Evolutionary conservation across 2,329 filamentous ascomycete species (phyloP).

Genomic region (Penicillium italicum): DNA sequence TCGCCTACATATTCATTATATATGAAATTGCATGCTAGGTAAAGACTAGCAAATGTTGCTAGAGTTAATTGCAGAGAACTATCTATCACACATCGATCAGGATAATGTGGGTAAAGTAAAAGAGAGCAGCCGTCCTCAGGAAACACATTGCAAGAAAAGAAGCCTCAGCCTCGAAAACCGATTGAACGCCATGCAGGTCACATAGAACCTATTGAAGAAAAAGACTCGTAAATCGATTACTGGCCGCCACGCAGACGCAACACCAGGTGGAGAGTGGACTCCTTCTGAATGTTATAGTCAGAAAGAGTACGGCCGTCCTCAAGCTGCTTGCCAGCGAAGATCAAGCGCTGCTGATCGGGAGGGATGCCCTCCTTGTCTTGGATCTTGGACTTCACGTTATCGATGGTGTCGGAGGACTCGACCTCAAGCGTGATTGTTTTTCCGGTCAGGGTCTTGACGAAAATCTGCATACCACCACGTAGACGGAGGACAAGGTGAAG

Average conservation of each 20-base stretch:
- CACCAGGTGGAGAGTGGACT: slow-evolving; percentile 63
- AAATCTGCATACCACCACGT: slow-evolving; percentile 80
- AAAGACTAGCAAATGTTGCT: neutral
- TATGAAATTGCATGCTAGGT: neutral
- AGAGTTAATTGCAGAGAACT: slow-evolving; percentile 5
- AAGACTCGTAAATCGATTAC: slow-evolving; percentile 21
- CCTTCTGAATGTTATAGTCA: slow-evolving; percentile 58
- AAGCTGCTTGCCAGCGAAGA: slow-evolving; percentile 66
- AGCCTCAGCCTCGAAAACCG: slow-evolving; percentile 29
- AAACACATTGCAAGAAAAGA: slow-evolving; percentile 21
- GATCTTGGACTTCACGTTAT: slow-evolving; percentile 68
- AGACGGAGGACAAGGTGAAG: slow-evolving; percentile 77
- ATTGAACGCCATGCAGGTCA: slow-evolving; percentile 40
- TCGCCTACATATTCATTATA: neutral
- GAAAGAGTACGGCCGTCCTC: slow-evolving; percentile 51
- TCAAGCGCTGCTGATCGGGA: slow-evolving; percentile 66
- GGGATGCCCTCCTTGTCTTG: slow-evolving; percentile 80
- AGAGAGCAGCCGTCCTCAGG: slow-evolving; percentile 23
- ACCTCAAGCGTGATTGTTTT: slow-evolving; percentile 69
- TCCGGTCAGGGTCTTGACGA: slow-evolving; percentile 76
- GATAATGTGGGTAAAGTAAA: slow-evolving; percentile 12
- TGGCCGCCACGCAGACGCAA: slow-evolving; percentile 44
- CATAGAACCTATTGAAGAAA: slow-evolving; percentile 26
- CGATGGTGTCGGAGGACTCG: slow-evolving; percentile 65
- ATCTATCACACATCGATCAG: slow-evolving; percentile 3